Conservation (phyloP, 164 flowering plant species). For the Vitis labrusca region DNA sequence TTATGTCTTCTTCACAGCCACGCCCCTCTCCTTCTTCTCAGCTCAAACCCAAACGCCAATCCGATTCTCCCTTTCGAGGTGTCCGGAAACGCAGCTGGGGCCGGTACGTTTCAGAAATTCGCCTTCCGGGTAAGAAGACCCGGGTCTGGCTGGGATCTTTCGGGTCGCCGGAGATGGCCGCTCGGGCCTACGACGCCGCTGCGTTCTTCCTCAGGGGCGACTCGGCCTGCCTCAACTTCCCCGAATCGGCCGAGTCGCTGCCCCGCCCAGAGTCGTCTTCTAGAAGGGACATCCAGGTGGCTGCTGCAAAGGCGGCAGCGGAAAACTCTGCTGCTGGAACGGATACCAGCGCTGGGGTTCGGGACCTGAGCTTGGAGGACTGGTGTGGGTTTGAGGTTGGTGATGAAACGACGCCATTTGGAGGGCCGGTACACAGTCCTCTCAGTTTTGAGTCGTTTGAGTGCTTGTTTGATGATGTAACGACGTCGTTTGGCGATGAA, state of each 20-base stretch:
- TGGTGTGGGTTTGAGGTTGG: no score
- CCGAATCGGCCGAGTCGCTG: constrained; percentile 23
- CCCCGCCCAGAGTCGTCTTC: constrained; percentile 31
- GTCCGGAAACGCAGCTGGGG: constrained; percentile 41
- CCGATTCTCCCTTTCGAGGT: constrained; percentile 20
- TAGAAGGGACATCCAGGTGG: constrained; percentile 30
- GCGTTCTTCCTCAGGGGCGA: constrained; percentile 31
- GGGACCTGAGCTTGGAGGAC: no score
- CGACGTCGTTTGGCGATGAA: no score
- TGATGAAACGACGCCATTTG: no score
- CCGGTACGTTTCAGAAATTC: constrained; percentile 39
- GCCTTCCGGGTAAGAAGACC: constrained; percentile 29
- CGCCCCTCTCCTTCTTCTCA: no score
- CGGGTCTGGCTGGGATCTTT: constrained; percentile 42
- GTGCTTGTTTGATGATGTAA: no score
- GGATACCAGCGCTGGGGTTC: no score
- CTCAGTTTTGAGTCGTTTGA: no score
- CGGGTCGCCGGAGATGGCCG: constrained; percentile 33
- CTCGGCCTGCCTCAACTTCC: constrained; percentile 35
- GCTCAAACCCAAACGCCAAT: not conserved
- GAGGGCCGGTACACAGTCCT: no score
- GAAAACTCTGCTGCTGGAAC: not conserved
- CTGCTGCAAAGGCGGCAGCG: constrained; percentile 32
- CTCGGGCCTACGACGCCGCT: constrained; percentile 40
- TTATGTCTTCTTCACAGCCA: no score